Conservation (phyloP, 1,284 basidiomycete genomes). For the Papiliotrema flavescens region DNA sequence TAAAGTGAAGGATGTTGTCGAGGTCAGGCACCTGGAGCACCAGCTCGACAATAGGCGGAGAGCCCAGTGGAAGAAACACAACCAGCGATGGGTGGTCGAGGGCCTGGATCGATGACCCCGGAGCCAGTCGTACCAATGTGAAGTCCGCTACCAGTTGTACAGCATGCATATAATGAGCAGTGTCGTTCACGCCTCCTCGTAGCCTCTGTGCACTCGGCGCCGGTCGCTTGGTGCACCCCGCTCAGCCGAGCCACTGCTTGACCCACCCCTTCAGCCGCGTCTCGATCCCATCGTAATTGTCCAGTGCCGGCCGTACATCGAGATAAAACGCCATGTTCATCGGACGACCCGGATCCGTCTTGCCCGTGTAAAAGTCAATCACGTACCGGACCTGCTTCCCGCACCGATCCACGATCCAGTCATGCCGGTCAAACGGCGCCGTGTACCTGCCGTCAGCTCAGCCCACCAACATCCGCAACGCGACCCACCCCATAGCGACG, state of each 20-base stretch:
- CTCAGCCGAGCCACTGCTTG: conserved; percentile 10
- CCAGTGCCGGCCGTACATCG: conserved; percentile 88
- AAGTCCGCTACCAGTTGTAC: too few species aligned
- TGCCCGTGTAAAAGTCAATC: conserved; percentile 98
- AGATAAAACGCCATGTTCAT: conserved; percentile 70
- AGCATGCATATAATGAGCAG: too few species aligned
- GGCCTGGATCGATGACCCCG: not conserved
- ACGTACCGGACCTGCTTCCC: conserved; percentile 86
- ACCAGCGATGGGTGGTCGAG: conserved; percentile 10
- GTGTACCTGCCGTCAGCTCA: conserved; percentile 62
- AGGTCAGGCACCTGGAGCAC: not conserved
- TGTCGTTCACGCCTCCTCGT: too few species aligned
- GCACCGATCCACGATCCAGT: conserved; percentile 93
- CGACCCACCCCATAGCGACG: conserved; percentile 72
- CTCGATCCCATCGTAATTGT: conserved; percentile 81
- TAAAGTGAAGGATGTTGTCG: not conserved
- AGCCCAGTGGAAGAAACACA: conserved; percentile 9
- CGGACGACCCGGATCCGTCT: conserved; percentile 46
- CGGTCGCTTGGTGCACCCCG: too few species aligned
- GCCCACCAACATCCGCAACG: not conserved
- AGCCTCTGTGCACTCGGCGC: too few species aligned
- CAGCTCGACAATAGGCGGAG: not conserved
- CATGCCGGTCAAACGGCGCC: conserved; percentile 92
- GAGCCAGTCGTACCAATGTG: too few species aligned
- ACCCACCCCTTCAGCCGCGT: conserved; percentile 56